phyloP scores from a whole-genome alignment of 2,329 filamentous ascomycete species.

The Colletotrichum aenigma region DNA sequence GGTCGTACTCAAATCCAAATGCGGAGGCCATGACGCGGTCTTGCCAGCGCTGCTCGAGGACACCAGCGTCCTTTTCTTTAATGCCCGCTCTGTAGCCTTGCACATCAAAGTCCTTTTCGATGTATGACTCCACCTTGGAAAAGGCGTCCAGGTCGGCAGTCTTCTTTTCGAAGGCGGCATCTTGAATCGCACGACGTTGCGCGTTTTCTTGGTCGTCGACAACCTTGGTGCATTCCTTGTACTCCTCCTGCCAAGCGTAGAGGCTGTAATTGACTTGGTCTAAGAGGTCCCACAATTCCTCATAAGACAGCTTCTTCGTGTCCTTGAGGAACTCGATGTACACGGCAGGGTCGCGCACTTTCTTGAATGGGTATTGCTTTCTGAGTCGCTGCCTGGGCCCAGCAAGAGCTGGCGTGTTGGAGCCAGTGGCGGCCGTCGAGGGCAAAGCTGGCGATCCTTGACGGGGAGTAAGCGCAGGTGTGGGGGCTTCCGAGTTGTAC shows the following conservation, averaged over 20 bases:
- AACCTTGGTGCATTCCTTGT: conserved; percentile 50
- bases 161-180: conserved; percentile 50
- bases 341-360: conserved; percentile 54
- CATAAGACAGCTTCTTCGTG: conserved; percentile 50
- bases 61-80: conserved; percentile 44
- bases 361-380: conserved; percentile 48
- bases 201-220: conserved; percentile 65
- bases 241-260: conserved; percentile 60
- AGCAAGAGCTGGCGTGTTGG: conserved; percentile 39
- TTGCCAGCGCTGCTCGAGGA: conserved; percentile 47
- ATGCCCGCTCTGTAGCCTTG: conserved; percentile 52
- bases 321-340: conserved; percentile 54
- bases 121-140: conserved; percentile 41
- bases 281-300: conserved; percentile 49
- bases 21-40: conserved; percentile 63
- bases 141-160: conserved; percentile 42
- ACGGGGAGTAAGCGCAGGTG: conserved; percentile 41
- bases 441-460: conserved; percentile 39
- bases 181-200: conserved; percentile 52
- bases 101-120: conserved; percentile 58
- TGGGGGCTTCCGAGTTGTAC: conserved; percentile 35
- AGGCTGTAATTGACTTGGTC: conserved; percentile 50
- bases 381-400: conserved; percentile 27
- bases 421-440: conserved; percentile 24
- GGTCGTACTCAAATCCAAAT: conserved; percentile 67